Evolutionary conservation across 2,329 filamentous ascomycete species (phyloP).

Genomic region (Sarocladiaceae sp.): DNA sequence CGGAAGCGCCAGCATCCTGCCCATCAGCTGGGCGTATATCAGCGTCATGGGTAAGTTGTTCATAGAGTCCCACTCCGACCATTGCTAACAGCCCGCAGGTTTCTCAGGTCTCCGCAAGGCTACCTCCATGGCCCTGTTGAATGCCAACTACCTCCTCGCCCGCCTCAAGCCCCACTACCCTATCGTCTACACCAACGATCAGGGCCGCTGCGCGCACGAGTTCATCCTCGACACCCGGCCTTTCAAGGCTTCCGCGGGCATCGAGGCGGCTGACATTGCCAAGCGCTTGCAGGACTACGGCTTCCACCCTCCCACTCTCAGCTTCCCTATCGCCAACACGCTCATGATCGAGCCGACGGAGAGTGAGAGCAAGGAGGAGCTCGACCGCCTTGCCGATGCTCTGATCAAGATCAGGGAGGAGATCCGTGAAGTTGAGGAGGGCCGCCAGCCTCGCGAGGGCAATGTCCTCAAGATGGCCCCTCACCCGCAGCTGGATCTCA

Average conservation of each 20-base stretch:
- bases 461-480: conserved; percentile 90
- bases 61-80: not conserved
- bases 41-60: conserved; percentile 65
- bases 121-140: conserved; percentile 88
- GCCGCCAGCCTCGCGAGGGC: conserved; percentile 65
- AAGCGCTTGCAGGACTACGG: conserved; percentile 97
- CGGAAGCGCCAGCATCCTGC: conserved; percentile 87
- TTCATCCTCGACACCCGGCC: conserved; percentile 89
- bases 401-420: conserved; percentile 82
- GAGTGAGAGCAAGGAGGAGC: conserved; percentile 85
- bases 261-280: conserved; percentile 92
- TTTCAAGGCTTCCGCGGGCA: conserved; percentile 76
- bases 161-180: conserved; percentile 81
- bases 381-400: conserved; percentile 90
- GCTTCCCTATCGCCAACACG: conserved; percentile 90
- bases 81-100: conserved; percentile 8
- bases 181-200: conserved; percentile 89
- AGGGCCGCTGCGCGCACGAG: conserved; percentile 89
- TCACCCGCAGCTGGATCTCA: conserved; percentile 77
- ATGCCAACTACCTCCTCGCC: conserved; percentile 94
- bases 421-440: conserved; percentile 77
- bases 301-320: conserved; percentile 97
- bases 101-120: conserved; percentile 74
- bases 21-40: conserved; percentile 94
- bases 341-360: conserved; percentile 98